A percentile compares a stretch with the other conserved stretches of the same genome.
Evolutionary conservation across 306 rosid genomes (phyloP).

Genomic region (Quercus ilex): DNA sequence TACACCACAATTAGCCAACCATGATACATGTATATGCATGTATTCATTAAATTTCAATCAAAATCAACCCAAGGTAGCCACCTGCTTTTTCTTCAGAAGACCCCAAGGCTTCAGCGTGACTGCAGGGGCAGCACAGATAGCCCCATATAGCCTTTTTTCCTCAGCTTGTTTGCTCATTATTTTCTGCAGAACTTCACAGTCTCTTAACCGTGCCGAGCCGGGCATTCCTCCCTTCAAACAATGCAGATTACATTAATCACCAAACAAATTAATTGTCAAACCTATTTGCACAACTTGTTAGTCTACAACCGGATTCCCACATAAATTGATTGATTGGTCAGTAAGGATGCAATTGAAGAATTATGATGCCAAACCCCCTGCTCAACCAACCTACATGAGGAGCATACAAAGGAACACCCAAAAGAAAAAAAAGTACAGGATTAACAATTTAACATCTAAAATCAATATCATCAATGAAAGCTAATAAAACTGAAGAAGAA

Average conservation of each 20-base stretch:
- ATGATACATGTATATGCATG: constrained; percentile 10
- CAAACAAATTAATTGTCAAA: not conserved
- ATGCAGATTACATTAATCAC: not conserved
- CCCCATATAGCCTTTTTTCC: constrained; percentile 81
- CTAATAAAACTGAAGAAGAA: too few relatives aligned
- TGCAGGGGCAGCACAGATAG: constrained; percentile 96
- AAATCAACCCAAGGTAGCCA: constrained; percentile 24
- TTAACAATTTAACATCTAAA: too few relatives aligned
- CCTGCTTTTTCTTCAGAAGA: constrained; percentile 75
- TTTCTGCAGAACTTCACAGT: constrained; percentile 56
- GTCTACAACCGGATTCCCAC: not conserved
- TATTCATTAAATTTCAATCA: constrained; percentile 11
- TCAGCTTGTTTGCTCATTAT: constrained; percentile 82
- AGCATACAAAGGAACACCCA: too few relatives aligned
- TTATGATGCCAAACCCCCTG: not conserved
- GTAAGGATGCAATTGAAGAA: not conserved
- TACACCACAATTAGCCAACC: constrained; percentile 45
- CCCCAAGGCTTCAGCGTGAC: constrained; percentile 97
- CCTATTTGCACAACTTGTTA: not conserved
- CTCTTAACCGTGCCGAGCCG: constrained; percentile 84
- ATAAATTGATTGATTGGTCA: not conserved
- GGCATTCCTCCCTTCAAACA: constrained; percentile 92
- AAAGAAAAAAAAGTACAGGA: too few relatives aligned
- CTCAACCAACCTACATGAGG: not conserved
- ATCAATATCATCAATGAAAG: too few relatives aligned